Conservation (phyloP, 1,139 yeast species). For the Yamadazyma atlantica region DNA sequence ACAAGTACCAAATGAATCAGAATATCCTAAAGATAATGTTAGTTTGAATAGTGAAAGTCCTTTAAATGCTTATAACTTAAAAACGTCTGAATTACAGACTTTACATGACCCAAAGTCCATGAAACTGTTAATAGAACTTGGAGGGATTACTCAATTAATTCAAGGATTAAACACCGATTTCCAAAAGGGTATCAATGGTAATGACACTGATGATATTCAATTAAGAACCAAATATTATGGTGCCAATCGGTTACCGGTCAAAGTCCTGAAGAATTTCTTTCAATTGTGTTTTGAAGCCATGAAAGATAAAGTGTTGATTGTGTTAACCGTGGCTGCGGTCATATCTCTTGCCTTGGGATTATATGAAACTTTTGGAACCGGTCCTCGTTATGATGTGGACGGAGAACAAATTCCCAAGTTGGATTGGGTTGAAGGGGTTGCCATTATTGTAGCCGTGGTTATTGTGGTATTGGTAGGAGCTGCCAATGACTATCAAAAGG, state of each 20-base stretch:
- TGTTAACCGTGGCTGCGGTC: constrained; percentile 82
- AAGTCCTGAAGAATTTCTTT: constrained; percentile 64
- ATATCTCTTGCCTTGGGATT: constrained; percentile 87
- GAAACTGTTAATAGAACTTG: constrained; percentile 34
- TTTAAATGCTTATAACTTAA: constrained; percentile 11
- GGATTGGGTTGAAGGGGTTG: constrained; percentile 99
- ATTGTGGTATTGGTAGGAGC: constrained; percentile 95
- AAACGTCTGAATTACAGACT: constrained; percentile 32
- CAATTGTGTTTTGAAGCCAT: constrained; percentile 77
- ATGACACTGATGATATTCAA: constrained; percentile 25
- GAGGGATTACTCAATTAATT: constrained; percentile 38
- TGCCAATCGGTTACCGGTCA: constrained; percentile 67
- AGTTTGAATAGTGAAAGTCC: constrained; percentile 17
- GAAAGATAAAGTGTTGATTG: constrained; percentile 85
- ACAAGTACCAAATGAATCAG: constrained; percentile 4
- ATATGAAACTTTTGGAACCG: constrained; percentile 89
- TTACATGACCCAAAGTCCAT: constrained; percentile 59
- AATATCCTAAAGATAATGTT: constrained; percentile 10
- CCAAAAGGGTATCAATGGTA: constrained; percentile 42
- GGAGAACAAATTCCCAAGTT: constrained; percentile 76
- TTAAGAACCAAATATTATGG: constrained; percentile 57
- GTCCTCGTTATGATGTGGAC: constrained; percentile 71
- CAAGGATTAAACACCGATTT: constrained; percentile 38
- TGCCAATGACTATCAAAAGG: constrained; percentile 93
- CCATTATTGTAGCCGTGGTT: constrained; percentile 85